Percentiles rank a stretch among this genome's conserved stretches.
Conservation (phyloP, 169 alveolate species). For the Plasmodium inui region DNA sequence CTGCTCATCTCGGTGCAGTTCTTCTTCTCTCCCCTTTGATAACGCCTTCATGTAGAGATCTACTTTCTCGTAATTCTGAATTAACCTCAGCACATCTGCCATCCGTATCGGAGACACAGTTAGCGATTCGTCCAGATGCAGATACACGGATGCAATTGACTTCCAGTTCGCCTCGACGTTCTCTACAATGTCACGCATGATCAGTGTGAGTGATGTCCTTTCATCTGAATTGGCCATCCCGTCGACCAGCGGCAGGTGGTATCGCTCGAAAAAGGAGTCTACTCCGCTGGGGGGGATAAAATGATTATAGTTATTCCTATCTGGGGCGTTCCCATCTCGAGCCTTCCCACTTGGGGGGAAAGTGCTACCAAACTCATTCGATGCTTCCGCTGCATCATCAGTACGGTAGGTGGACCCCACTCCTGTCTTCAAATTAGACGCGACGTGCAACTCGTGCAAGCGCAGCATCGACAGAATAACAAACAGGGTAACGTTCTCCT, state of each 20-base stretch:
- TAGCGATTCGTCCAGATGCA: conserved; percentile 1
- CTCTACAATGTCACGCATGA: neutral
- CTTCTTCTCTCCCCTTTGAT: neutral
- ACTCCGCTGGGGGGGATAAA: neutral
- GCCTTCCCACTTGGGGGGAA: neutral
- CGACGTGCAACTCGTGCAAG: conserved; percentile 1
- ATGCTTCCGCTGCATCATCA: neutral
- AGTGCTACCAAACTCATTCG: neutral
- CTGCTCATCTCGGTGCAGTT: neutral
- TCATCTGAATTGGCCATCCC: neutral
- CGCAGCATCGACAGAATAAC: conserved; percentile 1
- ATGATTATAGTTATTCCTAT: too few relatives aligned
- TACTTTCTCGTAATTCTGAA: conserved; percentile 25
- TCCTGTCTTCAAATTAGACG: neutral
- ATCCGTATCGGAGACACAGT: neutral
- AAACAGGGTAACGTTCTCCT: conserved; percentile 17
- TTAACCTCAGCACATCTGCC: conserved; percentile 9
- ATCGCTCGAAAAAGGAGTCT: neutral
- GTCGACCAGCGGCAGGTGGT: neutral
- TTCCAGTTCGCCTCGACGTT: neutral
- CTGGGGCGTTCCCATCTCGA: neutral
- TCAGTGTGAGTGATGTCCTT: neutral
- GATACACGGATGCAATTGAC: neutral
- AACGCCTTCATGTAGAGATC: neutral
- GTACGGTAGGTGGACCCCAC: neutral